These are phyloP conservation scores for Ensete ventricosum DNA, from an alignment of 176 grass and related monocot species.

Conservation along the genomic window DNA sequence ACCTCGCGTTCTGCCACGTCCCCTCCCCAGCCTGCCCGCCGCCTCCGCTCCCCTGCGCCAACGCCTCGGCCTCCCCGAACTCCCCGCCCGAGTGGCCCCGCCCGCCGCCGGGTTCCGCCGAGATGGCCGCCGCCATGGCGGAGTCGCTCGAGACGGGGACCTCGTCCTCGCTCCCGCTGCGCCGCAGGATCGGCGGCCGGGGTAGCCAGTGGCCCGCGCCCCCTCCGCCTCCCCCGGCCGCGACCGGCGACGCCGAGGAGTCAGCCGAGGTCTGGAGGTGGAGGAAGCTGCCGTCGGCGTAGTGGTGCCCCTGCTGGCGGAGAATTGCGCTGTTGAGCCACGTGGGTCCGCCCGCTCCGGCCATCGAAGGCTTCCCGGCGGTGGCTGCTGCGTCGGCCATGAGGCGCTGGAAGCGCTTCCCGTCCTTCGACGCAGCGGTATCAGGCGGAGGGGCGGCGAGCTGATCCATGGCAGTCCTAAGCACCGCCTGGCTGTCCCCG, in stretches of 20 bases:
- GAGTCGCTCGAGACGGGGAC: slow-evolving; percentile 38
- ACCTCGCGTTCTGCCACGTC: slow-evolving; percentile 18
- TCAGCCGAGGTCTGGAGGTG: slow-evolving; percentile 58
- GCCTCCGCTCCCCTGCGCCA: neutral
- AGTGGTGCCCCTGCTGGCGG: slow-evolving; percentile 25
- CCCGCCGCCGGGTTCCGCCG: neutral
- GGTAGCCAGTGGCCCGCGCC: slow-evolving; percentile 15
- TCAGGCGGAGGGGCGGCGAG: neutral
- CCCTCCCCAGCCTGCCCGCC: neutral
- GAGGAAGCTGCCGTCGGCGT: slow-evolving; percentile 64
- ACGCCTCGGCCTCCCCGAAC: slow-evolving; percentile 7
- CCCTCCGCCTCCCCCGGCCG: slow-evolving; percentile 6
- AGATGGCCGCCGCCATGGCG: slow-evolving; percentile 20
- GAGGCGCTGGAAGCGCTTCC: neutral
- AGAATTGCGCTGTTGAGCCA: slow-evolving; percentile 53
- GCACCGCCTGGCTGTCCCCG: slow-evolving; percentile 11
- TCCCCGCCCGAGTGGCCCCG: neutral
- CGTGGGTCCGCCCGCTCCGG: slow-evolving; percentile 13
- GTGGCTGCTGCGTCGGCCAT: neutral
- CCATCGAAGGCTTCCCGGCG: neutral
- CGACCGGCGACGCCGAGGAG: slow-evolving; percentile 26
- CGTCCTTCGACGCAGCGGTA: neutral
- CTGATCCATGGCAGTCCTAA: slow-evolving; percentile 3
- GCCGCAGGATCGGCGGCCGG: neutral
- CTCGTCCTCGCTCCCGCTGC: slow-evolving; percentile 22